Percentiles rank a stretch among this genome's conserved stretches.
phyloP scores from a whole-genome alignment of 352 stramenopile species.

The Globisporangium middletonii region DNA sequence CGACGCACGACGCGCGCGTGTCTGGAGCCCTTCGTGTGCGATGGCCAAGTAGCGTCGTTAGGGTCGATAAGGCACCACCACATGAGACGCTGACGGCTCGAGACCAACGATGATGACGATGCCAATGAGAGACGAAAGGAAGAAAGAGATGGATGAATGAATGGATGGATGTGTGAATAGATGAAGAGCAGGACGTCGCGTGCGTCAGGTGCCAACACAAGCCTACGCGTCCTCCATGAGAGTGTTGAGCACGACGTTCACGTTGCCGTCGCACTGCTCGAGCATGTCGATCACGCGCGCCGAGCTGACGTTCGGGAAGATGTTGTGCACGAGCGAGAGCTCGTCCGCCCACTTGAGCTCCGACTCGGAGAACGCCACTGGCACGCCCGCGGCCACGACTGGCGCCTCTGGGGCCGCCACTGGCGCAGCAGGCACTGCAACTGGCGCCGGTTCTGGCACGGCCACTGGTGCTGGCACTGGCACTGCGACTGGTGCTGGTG shows the following conservation, averaged over 20 bases:
- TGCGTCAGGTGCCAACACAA: not conserved
- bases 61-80: no score
- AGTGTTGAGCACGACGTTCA: constrained; percentile 70
- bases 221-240: constrained; percentile 49
- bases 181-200: not conserved
- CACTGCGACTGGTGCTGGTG: constrained; percentile 1
- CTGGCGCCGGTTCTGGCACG: constrained; percentile 1
- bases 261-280: constrained; percentile 56
- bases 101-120: no score
- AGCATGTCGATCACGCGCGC: constrained; percentile 47
- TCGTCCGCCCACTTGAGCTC: constrained; percentile 74
- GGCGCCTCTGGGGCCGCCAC: constrained; percentile 3
- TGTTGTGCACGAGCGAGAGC: constrained; percentile 50
- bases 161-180: not conserved
- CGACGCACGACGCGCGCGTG: no score
- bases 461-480: constrained; percentile 5
- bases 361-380: constrained; percentile 40
- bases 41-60: no score
- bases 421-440: constrained; percentile 4
- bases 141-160: no score
- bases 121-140: no score
- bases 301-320: constrained; percentile 53
- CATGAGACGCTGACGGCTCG: no score
- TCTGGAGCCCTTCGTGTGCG: no score
- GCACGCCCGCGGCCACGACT: constrained; percentile 12